Evolutionary conservation across 2,329 filamentous ascomycete genomes (phyloP).

Genomic region (Didymella exigua): DNA sequence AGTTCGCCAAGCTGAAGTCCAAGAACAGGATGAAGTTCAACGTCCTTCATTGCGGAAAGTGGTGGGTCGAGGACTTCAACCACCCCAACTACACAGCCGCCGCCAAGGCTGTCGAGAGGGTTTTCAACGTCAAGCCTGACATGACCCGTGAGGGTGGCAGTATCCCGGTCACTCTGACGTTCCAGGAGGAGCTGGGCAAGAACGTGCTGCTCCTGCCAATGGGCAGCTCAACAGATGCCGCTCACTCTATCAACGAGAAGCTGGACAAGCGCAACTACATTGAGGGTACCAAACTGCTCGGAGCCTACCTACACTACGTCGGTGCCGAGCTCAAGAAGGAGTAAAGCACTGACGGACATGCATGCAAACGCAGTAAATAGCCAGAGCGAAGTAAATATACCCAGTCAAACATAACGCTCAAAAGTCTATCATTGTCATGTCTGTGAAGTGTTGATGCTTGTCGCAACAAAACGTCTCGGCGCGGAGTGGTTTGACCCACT

Average conservation of each 20-base stretch:
- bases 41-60: constrained; percentile 90
- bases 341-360: constrained; percentile 7
- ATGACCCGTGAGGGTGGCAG: constrained; percentile 96
- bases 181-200: constrained; percentile 97
- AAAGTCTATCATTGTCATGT: neutral
- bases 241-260: constrained; percentile 98
- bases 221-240: constrained; percentile 95
- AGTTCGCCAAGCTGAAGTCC: constrained; percentile 83
- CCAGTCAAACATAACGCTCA: neutral
- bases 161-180: constrained; percentile 95
- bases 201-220: constrained; percentile 95
- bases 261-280: constrained; percentile 97
- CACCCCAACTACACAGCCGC: constrained; percentile 99
- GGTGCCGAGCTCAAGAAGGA: constrained; percentile 76
- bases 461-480: constrained; percentile 26
- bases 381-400: constrained; percentile 15
- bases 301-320: constrained; percentile 94
- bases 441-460: neutral
- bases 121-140: constrained; percentile 92
- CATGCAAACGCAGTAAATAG: neutral
- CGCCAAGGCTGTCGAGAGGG: constrained; percentile 92
- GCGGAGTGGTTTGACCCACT: constrained; percentile 20
- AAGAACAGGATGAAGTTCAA: constrained; percentile 89
- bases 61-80: constrained; percentile 97
- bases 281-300: constrained; percentile 93